Evolutionary conservation across 306 rosid genomes (phyloP).

Genomic region (Crataegus laevigata): DNA sequence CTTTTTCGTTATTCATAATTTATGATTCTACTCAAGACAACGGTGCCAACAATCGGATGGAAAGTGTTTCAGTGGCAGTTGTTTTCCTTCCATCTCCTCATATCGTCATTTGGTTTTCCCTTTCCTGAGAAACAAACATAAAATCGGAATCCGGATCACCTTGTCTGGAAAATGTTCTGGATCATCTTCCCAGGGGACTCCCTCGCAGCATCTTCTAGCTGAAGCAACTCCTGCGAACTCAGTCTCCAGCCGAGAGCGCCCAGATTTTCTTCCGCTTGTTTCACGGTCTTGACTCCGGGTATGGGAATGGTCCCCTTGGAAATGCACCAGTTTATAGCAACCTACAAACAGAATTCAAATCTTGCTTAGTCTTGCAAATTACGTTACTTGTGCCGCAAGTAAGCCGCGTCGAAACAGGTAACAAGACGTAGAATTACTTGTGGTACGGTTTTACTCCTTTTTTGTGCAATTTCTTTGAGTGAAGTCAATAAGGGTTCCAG

Average conservation of each 20-base stretch:
- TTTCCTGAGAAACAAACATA: not conserved
- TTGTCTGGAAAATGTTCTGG: constrained; percentile 87
- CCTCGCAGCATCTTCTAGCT: constrained; percentile 55
- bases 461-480: constrained; percentile 51
- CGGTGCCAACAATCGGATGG: too few species aligned
- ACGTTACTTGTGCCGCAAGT: not conserved
- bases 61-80: too few species aligned
- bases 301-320: constrained; percentile 79
- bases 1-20: too few species aligned
- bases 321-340: constrained; percentile 94
- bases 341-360: constrained; percentile 33
- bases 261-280: constrained; percentile 73
- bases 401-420: not conserved
- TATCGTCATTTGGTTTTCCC: not conserved
- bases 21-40: too few species aligned
- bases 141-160: constrained; percentile 12
- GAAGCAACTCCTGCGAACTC: constrained; percentile 49
- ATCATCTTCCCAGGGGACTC: constrained; percentile 75
- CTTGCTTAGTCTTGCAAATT: not conserved
- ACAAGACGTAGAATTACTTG: constrained; percentile 37
- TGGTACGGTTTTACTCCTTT: constrained; percentile 66
- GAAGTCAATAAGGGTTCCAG: constrained; percentile 62
- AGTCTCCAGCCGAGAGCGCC: constrained; percentile 91
- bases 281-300: constrained; percentile 82
- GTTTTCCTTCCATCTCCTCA: not conserved